Percentiles rank a stretch among this genome's conserved stretches.
Evolutionary conservation across 1,139 yeast species (phyloP).

Genomic region (Sugiyamaella novakii): DNA sequence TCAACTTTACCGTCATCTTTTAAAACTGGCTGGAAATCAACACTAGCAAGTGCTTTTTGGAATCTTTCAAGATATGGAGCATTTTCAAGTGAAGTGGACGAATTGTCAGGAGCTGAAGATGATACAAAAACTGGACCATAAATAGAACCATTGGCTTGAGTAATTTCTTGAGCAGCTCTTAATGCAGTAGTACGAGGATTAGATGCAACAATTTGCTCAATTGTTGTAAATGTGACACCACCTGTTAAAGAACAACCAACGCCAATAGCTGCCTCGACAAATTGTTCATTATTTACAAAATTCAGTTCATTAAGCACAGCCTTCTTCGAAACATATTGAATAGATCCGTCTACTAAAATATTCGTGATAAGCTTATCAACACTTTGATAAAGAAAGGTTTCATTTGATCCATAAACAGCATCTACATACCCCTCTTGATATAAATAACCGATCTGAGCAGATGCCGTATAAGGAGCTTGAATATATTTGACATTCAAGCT

Average conservation of each 20-base stretch:
- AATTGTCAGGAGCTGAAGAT: slow-evolving; percentile 29
- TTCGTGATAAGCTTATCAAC: slow-evolving; percentile 73
- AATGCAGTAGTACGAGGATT: slow-evolving; percentile 39
- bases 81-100: slow-evolving; percentile 22
- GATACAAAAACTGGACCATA: slow-evolving; percentile 38
- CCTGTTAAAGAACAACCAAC: slow-evolving; percentile 83
- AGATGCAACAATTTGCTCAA: slow-evolving; percentile 41
- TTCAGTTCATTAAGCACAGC: slow-evolving; percentile 62
- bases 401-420: slow-evolving; percentile 83
- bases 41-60: slow-evolving; percentile 55
- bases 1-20: slow-evolving; percentile 70
- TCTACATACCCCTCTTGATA: slow-evolving; percentile 59
- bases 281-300: slow-evolving; percentile 58
- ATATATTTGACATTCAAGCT: slow-evolving; percentile 63
- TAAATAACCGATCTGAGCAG: slow-evolving; percentile 79
- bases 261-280: slow-evolving; percentile 72
- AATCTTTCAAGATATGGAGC: slow-evolving; percentile 43
- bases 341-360: slow-evolving; percentile 41
- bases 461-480: slow-evolving; percentile 81
- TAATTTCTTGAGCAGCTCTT: slow-evolving; percentile 49
- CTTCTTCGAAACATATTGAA: slow-evolving; percentile 56
- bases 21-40: slow-evolving; percentile 68
- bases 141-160: slow-evolving; percentile 51
- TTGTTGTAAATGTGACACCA: slow-evolving; percentile 56
- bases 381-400: slow-evolving; percentile 60